Evolutionary conservation across 2,329 filamentous ascomycete species (phyloP), one percentile per base, ranked within the genome.

Genomic region (Blumeria graminis): DNA sequence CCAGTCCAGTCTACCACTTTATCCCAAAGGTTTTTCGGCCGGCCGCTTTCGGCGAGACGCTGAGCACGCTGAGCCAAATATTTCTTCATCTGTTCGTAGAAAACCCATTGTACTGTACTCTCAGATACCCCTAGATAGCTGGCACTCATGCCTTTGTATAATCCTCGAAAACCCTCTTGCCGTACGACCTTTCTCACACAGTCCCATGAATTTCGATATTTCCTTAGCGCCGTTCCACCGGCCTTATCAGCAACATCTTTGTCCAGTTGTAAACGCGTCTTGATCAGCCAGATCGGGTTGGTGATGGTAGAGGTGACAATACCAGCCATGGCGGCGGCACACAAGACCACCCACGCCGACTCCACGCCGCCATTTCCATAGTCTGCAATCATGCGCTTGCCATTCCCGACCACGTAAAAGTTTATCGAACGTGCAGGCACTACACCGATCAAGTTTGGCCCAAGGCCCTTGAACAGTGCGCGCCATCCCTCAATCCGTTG

Each of bases 231-330:
- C 32, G 70, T 67, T 41, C 72, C 74, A 32, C 71, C 76, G 58
- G 75, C 72, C 60, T 71, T 71, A 62, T 78, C 76, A 14, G 82
- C 83, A 55, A 80, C 77, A 65, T 85, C 86, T 72, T 89, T 93
- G 71, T 96, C 89, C 36, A 96, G 77, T 70, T 96, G 89, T 63
- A 96, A 68, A 35, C 89, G 76, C 43, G 89, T 96, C 75, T 96
- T 96, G 66, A 96, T 80, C 60, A 96, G 77, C 89, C 89, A 96
- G 65, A 96, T 94, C 1, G 89, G 89, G 69, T 95, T 95, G 39
- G 89, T 96, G 22, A 84, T 86, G 0, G 90, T 95, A 51, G 86
- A 86, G 0, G 90, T 95, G 6, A 82, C 81, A 46, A 95, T 77
- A 1, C 89, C 89, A 0, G 89, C 88, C 14, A 76, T 74, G 1